A percentile compares a stretch with the other conserved stretches of the same genome.
phyloP scores from a whole-genome alignment of 495 filamentous ascomycete genomes.

The Penicillium nucicola region DNA sequence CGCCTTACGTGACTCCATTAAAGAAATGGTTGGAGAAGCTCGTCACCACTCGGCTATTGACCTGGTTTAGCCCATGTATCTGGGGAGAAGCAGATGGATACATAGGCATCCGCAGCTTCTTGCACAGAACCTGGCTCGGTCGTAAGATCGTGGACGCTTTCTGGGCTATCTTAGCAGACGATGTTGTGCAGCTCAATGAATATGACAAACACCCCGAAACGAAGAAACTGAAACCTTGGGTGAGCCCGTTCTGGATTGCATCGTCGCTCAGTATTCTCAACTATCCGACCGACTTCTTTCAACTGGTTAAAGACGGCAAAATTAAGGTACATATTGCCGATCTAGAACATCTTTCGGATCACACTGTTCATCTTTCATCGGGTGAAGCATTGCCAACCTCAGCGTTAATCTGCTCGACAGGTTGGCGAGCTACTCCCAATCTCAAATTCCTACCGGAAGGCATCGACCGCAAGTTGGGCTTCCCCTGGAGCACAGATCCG shows the following conservation, averaged over 20 bases:
- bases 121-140: constrained; percentile 67
- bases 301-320: constrained; percentile 54
- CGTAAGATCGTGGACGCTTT: constrained; percentile 66
- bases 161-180: constrained; percentile 59
- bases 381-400: constrained; percentile 50
- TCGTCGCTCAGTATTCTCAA: constrained; percentile 65
- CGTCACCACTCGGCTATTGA: constrained; percentile 58
- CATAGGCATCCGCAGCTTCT: constrained; percentile 43
- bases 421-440: constrained; percentile 62
- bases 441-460: constrained; percentile 60
- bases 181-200: constrained; percentile 56
- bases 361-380: constrained; percentile 53
- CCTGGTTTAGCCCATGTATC: constrained; percentile 63
- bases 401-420: constrained; percentile 68
- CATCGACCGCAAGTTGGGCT: constrained; percentile 37
- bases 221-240: constrained; percentile 65
- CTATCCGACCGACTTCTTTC: constrained; percentile 64
- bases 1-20: constrained; percentile 58
- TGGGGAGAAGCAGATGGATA: constrained; percentile 58
- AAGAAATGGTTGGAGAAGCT: constrained; percentile 64
- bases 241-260: constrained; percentile 60
- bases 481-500: constrained; percentile 32
- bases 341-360: constrained; percentile 46
- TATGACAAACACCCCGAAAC: constrained; percentile 61
- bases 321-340: constrained; percentile 63